phyloP scores from a whole-genome alignment of 805 yeast species.

The Aciculoconidium aculeatum region DNA sequence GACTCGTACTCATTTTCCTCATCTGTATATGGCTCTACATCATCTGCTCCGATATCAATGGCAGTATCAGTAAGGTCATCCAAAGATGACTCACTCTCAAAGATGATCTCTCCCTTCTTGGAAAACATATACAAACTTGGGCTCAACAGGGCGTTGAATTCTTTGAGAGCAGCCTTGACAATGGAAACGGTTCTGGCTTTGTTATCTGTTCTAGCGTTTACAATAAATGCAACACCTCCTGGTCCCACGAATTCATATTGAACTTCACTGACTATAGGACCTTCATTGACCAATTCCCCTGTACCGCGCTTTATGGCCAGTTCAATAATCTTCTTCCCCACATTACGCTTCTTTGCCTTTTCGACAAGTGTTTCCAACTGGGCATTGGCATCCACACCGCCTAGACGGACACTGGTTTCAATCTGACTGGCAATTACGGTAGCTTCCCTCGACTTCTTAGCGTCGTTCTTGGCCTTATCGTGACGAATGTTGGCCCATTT shows the following conservation, averaged over 20 bases:
- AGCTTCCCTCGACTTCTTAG: conserved; percentile 61
- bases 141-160: conserved; percentile 62
- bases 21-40: conserved; percentile 52
- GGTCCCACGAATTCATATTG: conserved; percentile 90
- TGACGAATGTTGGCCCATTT: conserved; percentile 96
- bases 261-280: conserved; percentile 40
- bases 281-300: conserved; percentile 51
- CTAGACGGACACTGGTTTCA: conserved; percentile 68
- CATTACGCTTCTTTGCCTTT: conserved; percentile 67
- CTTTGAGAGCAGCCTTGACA: conserved; percentile 69
- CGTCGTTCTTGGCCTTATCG: conserved; percentile 90
- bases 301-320: conserved; percentile 81
- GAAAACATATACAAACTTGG: conserved; percentile 78
- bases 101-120: conserved; percentile 64
- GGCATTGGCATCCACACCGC: conserved; percentile 56
- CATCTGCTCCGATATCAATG: conserved; percentile 75
- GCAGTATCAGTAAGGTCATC: conserved; percentile 73
- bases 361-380: conserved; percentile 73
- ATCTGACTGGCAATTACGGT: conserved; percentile 70
- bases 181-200: conserved; percentile 73
- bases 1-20: conserved; percentile 36
- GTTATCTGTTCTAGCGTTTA: conserved; percentile 87
- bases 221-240: conserved; percentile 79
- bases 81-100: conserved; percentile 41
- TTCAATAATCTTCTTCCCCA: conserved; percentile 81